Evolutionary conservation across 2,329 filamentous ascomycete genomes (phyloP).

Genomic region (Fragosphaeria purpurea): DNA sequence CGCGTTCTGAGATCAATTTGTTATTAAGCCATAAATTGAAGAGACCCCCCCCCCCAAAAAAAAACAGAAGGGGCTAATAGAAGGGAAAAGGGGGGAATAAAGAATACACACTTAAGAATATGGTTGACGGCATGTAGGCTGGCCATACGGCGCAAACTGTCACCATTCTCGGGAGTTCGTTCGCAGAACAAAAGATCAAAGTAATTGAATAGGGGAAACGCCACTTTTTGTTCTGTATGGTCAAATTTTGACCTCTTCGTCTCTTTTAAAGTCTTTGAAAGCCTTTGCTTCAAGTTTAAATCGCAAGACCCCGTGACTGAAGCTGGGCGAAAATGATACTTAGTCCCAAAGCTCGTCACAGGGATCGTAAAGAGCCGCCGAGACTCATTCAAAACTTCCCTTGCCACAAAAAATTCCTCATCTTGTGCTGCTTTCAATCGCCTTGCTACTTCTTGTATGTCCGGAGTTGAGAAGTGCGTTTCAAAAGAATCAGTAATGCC

Average conservation of each 20-base stretch:
- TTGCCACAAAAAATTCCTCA: conserved; percentile 41
- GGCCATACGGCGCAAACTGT: conserved; percentile 57
- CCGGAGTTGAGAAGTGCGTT: conserved; percentile 61
- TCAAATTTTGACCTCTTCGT: conserved; percentile 49
- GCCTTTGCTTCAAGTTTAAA: conserved; percentile 60
- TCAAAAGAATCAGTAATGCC: conserved; percentile 62
- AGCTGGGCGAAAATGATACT: conserved; percentile 20
- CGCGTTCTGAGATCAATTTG: conserved; percentile 48
- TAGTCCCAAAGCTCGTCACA: conserved; percentile 25
- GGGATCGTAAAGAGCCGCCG: conserved; percentile 40
- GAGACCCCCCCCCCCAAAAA: not conserved
- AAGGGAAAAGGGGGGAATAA: too few relatives aligned
- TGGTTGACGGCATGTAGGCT: conserved; percentile 87
- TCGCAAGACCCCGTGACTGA: conserved; percentile 31
- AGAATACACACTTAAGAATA: conserved; percentile 59
- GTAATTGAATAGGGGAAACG: conserved; percentile 70
- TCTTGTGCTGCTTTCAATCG: conserved; percentile 41
- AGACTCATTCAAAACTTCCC: conserved; percentile 34
- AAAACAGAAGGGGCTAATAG: not conserved
- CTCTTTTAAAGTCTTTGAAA: conserved; percentile 41
- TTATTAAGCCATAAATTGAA: conserved; percentile 9
- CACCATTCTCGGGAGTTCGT: conserved; percentile 58
- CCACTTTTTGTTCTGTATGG: conserved; percentile 52
- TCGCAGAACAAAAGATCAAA: conserved; percentile 69
- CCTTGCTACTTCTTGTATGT: conserved; percentile 48